These are phyloP conservation scores for Trypanosoma conorhini DNA, from an alignment of 208 protist genomes.

Conservation along the genomic window DNA sequence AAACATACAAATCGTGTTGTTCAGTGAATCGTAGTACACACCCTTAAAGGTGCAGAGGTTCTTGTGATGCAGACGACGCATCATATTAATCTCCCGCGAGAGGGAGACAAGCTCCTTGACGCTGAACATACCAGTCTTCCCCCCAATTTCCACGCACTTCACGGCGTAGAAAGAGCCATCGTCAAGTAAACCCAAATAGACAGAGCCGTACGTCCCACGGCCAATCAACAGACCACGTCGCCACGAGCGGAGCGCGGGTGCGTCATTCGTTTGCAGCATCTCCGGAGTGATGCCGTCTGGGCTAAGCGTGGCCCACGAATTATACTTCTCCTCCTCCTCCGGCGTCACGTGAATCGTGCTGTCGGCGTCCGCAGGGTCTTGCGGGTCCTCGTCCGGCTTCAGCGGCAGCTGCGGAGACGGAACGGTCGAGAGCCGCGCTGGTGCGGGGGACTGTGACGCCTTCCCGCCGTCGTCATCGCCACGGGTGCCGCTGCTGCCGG, in stretches of 20 bases:
- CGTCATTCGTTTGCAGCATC: slow-evolving; percentile 87
- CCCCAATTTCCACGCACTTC: slow-evolving; percentile 84
- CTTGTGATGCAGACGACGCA: slow-evolving; percentile 86
- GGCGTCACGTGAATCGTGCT: slow-evolving; percentile 50
- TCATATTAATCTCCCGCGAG: slow-evolving; percentile 92
- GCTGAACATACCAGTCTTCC: slow-evolving; percentile 55
- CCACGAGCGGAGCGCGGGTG: slow-evolving; percentile 63
- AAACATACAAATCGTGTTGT: slow-evolving; percentile 85
- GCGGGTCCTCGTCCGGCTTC: slow-evolving; percentile 12
- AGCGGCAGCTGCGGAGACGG: not conserved
- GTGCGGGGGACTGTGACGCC: no score
- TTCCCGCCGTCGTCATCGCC: not conserved
- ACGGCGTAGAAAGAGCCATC: slow-evolving; percentile 87
- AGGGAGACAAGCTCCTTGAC: slow-evolving; percentile 80
- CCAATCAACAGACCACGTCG: slow-evolving; percentile 84
- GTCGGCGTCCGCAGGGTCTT: slow-evolving; percentile 29
- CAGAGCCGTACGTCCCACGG: slow-evolving; percentile 88
- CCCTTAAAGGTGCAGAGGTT: slow-evolving; percentile 94
- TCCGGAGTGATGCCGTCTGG: slow-evolving; percentile 79
- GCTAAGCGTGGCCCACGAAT: slow-evolving; percentile 64
- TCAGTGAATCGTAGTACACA: slow-evolving; percentile 61
- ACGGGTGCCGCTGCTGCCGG: not conserved
- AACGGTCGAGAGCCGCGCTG: slow-evolving; percentile 7
- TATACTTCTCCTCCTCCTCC: slow-evolving; percentile 83
- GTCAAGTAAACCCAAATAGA: slow-evolving; percentile 87